Evolutionary conservation across 2,329 filamentous ascomycete species (phyloP).

Genomic region (Hymenoscyphus linearis): DNA sequence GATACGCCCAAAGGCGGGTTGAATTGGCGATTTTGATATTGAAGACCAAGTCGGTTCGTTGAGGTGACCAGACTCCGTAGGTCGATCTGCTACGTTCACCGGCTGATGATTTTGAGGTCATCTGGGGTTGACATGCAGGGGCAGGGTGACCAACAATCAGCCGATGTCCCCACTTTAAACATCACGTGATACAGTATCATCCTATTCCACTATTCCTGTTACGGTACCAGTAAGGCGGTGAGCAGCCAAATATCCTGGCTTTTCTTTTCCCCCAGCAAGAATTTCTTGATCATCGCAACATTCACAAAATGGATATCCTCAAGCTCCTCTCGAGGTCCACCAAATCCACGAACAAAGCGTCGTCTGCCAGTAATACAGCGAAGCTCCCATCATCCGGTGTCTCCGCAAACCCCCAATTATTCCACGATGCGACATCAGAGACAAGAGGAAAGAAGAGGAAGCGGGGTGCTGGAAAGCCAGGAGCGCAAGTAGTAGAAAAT

Average conservation of each 20-base stretch:
- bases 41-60: constrained; percentile 15
- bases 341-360: constrained; percentile 42
- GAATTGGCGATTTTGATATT: constrained; percentile 5
- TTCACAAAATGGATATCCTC: constrained; percentile 51
- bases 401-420: constrained; percentile 63
- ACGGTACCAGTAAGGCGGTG: background rate
- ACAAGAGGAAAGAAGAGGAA: constrained; percentile 51
- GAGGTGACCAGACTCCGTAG: constrained; percentile 23
- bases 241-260: background rate
- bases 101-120: background rate
- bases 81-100: constrained; percentile 2
- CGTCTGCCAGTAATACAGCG: constrained; percentile 31
- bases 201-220: background rate
- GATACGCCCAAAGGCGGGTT: constrained; percentile 6
- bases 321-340: constrained; percentile 67
- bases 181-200: background rate
- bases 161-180: background rate
- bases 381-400: constrained; percentile 61
- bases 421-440: constrained; percentile 47
- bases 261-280: background rate
- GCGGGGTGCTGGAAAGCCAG: constrained; percentile 36
- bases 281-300: background rate
- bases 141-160: background rate
- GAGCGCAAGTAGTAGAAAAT: constrained; percentile 32
- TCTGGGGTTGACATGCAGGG: too few relatives aligned